Evolutionary conservation across 2,329 filamentous ascomycete species (phyloP).

Genomic region (Plenodomus tracheiphilus): DNA sequence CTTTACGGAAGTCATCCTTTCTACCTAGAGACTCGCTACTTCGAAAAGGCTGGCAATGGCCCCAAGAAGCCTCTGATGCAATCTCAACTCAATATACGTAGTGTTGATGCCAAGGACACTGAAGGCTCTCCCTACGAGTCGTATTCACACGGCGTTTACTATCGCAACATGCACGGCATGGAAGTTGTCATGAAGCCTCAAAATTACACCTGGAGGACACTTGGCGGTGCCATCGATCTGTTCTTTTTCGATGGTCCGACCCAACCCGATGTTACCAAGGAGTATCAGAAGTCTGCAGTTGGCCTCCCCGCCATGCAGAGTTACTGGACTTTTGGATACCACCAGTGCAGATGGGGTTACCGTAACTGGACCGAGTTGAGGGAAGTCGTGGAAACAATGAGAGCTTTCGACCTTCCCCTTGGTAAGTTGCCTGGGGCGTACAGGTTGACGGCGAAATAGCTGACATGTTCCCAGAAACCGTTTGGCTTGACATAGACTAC

Average conservation of each 20-base stretch:
- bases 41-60: slow-evolving; percentile 56
- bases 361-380: slow-evolving; percentile 70
- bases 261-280: slow-evolving; percentile 67
- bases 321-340: slow-evolving; percentile 80
- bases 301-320: slow-evolving; percentile 75
- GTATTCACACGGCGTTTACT: slow-evolving; percentile 75
- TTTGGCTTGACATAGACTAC: slow-evolving; percentile 53
- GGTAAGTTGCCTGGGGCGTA: slow-evolving; percentile 7
- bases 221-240: slow-evolving; percentile 78
- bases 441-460: not conserved
- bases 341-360: slow-evolving; percentile 86
- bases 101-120: slow-evolving; percentile 6
- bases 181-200: slow-evolving; percentile 68
- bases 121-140: slow-evolving; percentile 61
- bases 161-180: slow-evolving; percentile 76
- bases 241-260: slow-evolving; percentile 78
- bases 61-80: slow-evolving; percentile 57
- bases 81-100: slow-evolving; percentile 51
- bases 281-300: slow-evolving; percentile 68
- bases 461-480: slow-evolving; percentile 27
- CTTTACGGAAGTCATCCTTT: slow-evolving; percentile 78
- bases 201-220: slow-evolving; percentile 71
- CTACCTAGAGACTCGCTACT: slow-evolving; percentile 80
- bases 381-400: slow-evolving; percentile 58
- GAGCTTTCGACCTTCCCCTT: slow-evolving; percentile 60